Percentiles rank a stretch among this genome's conserved stretches.
These are phyloP conservation scores for Haplosporangium gracile DNA, from an alignment of 192 early-diverging fungal species.

Conservation along the genomic window DNA sequence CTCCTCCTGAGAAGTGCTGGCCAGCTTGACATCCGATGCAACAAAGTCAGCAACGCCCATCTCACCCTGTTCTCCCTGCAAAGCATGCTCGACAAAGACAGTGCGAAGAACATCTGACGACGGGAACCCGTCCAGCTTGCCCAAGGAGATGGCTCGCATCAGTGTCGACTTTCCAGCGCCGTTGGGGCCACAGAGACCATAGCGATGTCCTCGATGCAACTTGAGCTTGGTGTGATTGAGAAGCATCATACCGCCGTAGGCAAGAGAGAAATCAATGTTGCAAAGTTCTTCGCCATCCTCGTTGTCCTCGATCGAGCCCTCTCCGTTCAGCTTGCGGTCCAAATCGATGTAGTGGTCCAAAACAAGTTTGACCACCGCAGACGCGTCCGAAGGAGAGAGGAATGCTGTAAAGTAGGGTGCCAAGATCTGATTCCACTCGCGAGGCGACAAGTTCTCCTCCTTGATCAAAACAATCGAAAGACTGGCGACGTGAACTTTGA, in stretches of 20 bases:
- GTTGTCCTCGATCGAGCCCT: conserved; percentile 58
- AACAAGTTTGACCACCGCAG: conserved; percentile 55
- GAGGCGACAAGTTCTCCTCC: conserved; percentile 67
- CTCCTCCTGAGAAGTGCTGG: conserved; percentile 60
- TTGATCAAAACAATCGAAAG: conserved; percentile 69
- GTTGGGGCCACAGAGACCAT: conserved; percentile 86
- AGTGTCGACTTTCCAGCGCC: conserved; percentile 87
- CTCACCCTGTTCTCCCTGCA: conserved; percentile 76
- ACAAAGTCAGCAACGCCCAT: conserved; percentile 74
- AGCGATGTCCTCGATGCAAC: conserved; percentile 81
- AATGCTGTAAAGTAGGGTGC: conserved; percentile 68
- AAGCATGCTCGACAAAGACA: conserved; percentile 81
- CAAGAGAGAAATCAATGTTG: conserved; percentile 78
- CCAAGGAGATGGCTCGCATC: conserved; percentile 84
- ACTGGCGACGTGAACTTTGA: conserved; percentile 68
- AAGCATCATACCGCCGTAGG: conserved; percentile 83
- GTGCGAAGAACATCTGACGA: conserved; percentile 77
- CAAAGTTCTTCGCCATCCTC: conserved; percentile 67
- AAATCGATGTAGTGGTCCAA: conserved; percentile 46
- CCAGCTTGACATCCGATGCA: conserved; percentile 60
- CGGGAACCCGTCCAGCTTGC: conserved; percentile 85
- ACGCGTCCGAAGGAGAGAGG: conserved; percentile 63
- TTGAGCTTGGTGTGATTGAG: conserved; percentile 72
- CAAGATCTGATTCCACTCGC: conserved; percentile 71
- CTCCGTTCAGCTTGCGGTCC: conserved; percentile 56